These are phyloP conservation scores for Prillingera fragicola DNA, from an alignment of 1,284 basidiomycete species.

Conservation along the genomic window DNA sequence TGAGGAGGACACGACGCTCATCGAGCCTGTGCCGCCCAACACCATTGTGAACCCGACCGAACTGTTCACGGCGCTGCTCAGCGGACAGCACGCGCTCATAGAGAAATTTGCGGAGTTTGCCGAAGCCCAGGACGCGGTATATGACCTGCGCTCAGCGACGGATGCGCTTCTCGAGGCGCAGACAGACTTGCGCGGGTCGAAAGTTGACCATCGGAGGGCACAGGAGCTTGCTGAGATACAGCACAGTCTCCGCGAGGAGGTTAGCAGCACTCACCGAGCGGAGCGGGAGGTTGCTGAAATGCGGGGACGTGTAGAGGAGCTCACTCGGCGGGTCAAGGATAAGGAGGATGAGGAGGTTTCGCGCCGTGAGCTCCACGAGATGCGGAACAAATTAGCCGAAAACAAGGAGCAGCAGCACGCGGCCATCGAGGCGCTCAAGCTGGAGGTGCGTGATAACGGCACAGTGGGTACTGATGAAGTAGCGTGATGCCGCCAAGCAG, in stretches of 20 bases:
- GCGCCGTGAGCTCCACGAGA: slow-evolving; percentile 4
- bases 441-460: neutral
- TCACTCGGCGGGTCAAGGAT: slow-evolving; percentile 1
- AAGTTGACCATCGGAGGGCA: slow-evolving; percentile 2
- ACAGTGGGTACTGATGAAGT: neutral
- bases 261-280: neutral
- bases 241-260: slow-evolving; percentile 3
- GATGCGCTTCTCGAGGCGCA: slow-evolving; percentile 12
- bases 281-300: slow-evolving; percentile 4
- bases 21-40: slow-evolving; percentile 1
- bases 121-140: slow-evolving; percentile 4
- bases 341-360: slow-evolving; percentile 12
- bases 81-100: slow-evolving; percentile 15
- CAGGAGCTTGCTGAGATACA: slow-evolving; percentile 3
- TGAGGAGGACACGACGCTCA: neutral
- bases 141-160: slow-evolving; percentile 12
- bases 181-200: slow-evolving; percentile 4
- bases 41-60: no score
- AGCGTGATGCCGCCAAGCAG: slow-evolving; percentile 7
- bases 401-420: slow-evolving; percentile 4
- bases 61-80: slow-evolving; percentile 8
- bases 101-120: slow-evolving; percentile 8
- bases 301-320: no score
- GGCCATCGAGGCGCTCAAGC: slow-evolving; percentile 1
- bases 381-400: slow-evolving; percentile 6